These are phyloP conservation scores for Ettlia oleoabundans DNA, from an alignment of 139 green algal species.

Conservation along the genomic window DNA sequence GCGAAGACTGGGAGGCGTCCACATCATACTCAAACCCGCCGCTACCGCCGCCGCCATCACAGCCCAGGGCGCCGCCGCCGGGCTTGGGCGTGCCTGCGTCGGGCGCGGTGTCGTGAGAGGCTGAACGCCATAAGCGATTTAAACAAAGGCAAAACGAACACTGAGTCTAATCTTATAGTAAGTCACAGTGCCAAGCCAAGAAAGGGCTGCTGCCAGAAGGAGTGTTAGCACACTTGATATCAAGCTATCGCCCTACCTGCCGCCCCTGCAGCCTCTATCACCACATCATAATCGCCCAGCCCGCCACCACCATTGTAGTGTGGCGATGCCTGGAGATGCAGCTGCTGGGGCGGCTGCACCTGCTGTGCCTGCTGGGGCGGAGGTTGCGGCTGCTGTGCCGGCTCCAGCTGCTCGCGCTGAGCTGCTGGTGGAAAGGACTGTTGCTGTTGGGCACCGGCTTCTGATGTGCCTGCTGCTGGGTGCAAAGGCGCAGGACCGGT, in stretches of 20 bases:
- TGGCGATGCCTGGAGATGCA: background rate
- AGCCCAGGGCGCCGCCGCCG: too few relatives aligned
- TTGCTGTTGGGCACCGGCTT: too few relatives aligned
- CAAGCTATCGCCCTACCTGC: too few relatives aligned
- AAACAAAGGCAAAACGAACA: too few relatives aligned
- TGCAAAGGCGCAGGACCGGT: too few relatives aligned
- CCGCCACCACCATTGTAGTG: background rate
- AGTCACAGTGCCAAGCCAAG: too few relatives aligned
- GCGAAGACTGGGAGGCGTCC: constrained; percentile 10
- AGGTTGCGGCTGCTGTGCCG: background rate
- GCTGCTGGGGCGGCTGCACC: background rate
- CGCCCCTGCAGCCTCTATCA: background rate
- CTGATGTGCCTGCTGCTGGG: too few relatives aligned
- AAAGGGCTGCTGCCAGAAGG: background rate
- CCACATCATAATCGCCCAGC: constrained; percentile 5
- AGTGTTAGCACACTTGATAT: background rate
- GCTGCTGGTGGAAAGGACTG: too few relatives aligned
- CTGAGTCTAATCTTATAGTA: too few relatives aligned
- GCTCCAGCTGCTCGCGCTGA: too few relatives aligned
- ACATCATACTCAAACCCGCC: constrained; percentile 21
- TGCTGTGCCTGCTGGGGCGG: background rate
- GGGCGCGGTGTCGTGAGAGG: too few relatives aligned
- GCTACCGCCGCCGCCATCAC: background rate
- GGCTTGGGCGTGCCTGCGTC: background rate
- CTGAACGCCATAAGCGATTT: too few relatives aligned